These are phyloP conservation scores for Blepharisma stoltei DNA, from an alignment of 73 alveolate species.

Conservation along the genomic window DNA sequence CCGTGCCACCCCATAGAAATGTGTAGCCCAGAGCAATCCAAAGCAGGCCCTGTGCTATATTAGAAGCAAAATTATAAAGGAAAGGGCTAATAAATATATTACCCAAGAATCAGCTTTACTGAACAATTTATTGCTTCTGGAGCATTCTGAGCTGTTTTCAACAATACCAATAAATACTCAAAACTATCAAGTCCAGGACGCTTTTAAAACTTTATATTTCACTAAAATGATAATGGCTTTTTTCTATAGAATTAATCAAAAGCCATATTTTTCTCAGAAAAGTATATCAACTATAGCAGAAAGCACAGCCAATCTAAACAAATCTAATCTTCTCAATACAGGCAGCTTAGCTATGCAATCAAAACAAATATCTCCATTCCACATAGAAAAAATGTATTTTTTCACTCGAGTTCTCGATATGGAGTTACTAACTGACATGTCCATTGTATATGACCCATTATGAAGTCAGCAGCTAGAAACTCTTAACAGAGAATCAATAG, in stretches of 20 bases:
- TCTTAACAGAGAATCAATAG: constrained; percentile 26
- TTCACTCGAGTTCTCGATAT: constrained; percentile 19
- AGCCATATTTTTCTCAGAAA: neutral
- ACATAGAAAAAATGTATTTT: constrained; percentile 18
- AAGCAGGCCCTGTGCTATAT: too few species aligned
- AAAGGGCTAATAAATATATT: neutral
- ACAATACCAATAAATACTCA: neutral
- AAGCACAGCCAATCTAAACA: neutral
- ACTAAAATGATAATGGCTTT: neutral
- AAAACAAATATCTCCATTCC: constrained; percentile 17
- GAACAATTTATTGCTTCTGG: constrained; percentile 11
- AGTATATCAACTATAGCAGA: neutral
- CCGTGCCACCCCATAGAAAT: too few species aligned
- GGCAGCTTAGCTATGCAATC: neutral
- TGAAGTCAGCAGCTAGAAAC: constrained; percentile 13
- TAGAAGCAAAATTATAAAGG: neutral
- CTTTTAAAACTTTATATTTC: neutral
- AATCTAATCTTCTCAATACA: neutral
- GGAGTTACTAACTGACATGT: neutral
- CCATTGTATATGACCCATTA: constrained; percentile 8
- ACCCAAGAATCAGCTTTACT: constrained; percentile 8
- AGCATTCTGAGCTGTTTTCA: neutral
- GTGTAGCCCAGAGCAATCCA: too few species aligned
- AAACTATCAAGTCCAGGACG: neutral
- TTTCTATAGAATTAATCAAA: neutral